Base-by-base conservation (phyloP, 1,284 basidiomycete species). In the Naganishia sp. region DNA sequence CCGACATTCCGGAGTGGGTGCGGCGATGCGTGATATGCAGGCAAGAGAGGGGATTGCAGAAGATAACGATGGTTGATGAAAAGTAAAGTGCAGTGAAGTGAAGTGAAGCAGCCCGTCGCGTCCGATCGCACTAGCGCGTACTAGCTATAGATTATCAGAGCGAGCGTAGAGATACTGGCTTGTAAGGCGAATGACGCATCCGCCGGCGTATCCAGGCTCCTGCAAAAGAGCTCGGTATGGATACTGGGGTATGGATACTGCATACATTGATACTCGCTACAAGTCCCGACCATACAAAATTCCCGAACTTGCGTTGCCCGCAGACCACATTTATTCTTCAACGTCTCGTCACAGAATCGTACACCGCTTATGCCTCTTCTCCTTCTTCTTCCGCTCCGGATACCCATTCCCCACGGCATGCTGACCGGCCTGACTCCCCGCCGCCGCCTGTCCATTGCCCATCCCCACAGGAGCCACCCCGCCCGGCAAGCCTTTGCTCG, bases 281-380 rank as follows among this genome's bases (percentile, higher is more conserved):
- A 39, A 39, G 35, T 39, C 35, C 35, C 35, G 35, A 39, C 35
- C 35, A 39, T 39, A 39, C 35, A 39, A 39, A 39, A 5, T 39
- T 39, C 7, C 2, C 35, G 32, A 6, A 6, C 35, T 9, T 39
- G 7, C 35, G 35, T 39, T 39, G 35, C 35, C 35, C 35, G 35
- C 35, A 39, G 7, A 13, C 1, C 1, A 9, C 13, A 3, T 39
- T 13, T 39, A 39, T 39, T 39, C 35, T 39, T 39, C 35, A 9
- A 39, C 13, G 7, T 39, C 13, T 13, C 35, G 7, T 71, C 71
- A 81, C 63, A 81, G 70, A 43, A 81, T 73, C 25, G 79, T 72
- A 68, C 80, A 81, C 70, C 79, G 78, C 65, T 75, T 76, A 72
- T 76, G 80, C 70, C 73, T 73, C 61, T 65, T 71, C 28, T 63